Evolutionary conservation across 2,329 filamentous ascomycete species (phyloP), one percentile per base, ranked within the genome.

Genomic region (Pseudogymnoascus pannorum): DNA sequence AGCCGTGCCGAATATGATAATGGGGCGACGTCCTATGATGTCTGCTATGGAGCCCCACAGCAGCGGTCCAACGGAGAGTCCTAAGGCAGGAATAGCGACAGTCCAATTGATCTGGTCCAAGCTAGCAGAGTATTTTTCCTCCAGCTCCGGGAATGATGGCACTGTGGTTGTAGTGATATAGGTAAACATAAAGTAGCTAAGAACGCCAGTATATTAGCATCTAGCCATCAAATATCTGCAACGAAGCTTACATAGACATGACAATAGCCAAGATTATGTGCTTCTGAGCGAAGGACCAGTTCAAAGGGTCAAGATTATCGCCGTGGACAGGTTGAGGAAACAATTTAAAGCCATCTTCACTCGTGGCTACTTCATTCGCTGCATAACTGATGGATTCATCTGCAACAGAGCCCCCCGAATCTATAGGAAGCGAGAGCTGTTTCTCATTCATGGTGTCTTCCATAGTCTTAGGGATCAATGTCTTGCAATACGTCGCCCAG

Each of bases 101-200:
- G 76, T 80, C 79, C 77, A 81, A 66, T 80, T 80, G 9, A 79
- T 75, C 64, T 81, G 75, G 1, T 75, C 74, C 62, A 78, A 76
- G 29, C 67, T 73, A 63, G 79, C 75, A 48, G 66, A 60, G 67
- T 78, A 82, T 58, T 78, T 72, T 1, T 74, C 71, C 66, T 83
- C 76, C 20, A 83, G 74, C 20, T 75, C 71, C 0, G 75, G 69
- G 64, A 82, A 84, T 0, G 80, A 81, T 2, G 81, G 80, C 1
- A 83, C 78, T 0, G 80, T 81, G 0, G 79, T 81, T 1, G 81
- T 84, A 0, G 81, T 83, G 63, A 83, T 75, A 71, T 83, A 84
- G 14, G 81, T 83, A 71, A 84, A 82, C 64, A 83, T 72, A 66
- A 83, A 84, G 66, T 83, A 82, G 64, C 78, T 81, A 48, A 48